Conservation (phyloP, 495 filamentous ascomycete species). For the Penicillium pulvis region DNA sequence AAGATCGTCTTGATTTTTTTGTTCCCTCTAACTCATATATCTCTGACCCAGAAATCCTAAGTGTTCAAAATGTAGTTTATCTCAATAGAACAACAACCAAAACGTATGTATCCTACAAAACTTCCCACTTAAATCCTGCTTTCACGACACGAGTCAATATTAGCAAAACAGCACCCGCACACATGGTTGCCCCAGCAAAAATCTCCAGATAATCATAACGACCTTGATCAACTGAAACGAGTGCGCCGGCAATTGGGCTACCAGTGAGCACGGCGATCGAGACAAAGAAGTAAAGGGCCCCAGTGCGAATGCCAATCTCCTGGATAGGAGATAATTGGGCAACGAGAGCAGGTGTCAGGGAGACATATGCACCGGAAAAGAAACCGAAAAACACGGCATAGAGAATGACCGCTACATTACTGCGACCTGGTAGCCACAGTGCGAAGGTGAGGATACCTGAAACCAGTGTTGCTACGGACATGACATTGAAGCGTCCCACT, state of each 20-base stretch:
- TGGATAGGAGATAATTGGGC: slow-evolving; percentile 29
- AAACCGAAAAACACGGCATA: slow-evolving; percentile 39
- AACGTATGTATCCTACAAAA: too few relatives aligned
- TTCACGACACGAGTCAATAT: background rate
- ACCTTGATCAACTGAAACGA: too few relatives aligned
- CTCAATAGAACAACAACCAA: too few relatives aligned
- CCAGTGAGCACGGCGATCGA: slow-evolving; percentile 56
- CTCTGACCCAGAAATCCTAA: too few relatives aligned
- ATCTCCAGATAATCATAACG: background rate
- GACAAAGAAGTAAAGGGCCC: slow-evolving; percentile 32
- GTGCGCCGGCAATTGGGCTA: slow-evolving; percentile 62
- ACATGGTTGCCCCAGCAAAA: background rate
- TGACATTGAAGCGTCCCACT: slow-evolving; percentile 39
- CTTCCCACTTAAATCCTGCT: background rate
- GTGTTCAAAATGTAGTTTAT: too few relatives aligned
- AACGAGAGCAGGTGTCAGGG: slow-evolving; percentile 29
- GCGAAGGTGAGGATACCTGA: slow-evolving; percentile 33
- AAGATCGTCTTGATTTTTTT: too few relatives aligned
- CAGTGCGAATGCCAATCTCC: slow-evolving; percentile 25
- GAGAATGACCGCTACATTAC: slow-evolving; percentile 26
- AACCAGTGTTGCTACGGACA: slow-evolving; percentile 22
- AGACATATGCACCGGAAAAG: slow-evolving; percentile 33
- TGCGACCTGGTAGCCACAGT: slow-evolving; percentile 33
- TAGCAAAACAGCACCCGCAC: background rate
- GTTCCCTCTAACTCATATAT: too few relatives aligned